Percentiles rank a stretch among this genome's conserved stretches.
These are phyloP conservation scores for Aspergillus persii DNA, from an alignment of 2,329 filamentous ascomycete species.

Conservation along the genomic window DNA sequence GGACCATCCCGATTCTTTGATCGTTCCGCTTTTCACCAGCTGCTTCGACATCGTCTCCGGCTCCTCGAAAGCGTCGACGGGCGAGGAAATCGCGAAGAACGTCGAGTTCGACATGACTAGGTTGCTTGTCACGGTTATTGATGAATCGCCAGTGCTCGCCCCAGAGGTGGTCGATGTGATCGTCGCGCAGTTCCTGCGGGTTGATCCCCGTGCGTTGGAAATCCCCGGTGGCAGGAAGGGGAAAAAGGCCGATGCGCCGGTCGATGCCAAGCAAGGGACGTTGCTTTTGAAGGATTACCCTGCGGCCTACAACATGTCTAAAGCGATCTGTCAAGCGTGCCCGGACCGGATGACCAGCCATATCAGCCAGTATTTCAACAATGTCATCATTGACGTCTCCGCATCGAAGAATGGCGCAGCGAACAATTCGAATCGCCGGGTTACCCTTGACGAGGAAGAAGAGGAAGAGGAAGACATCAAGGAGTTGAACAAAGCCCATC, in stretches of 20 bases:
- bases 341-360: slow-evolving; percentile 93
- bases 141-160: slow-evolving; percentile 76
- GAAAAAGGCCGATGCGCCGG: slow-evolving; percentile 50
- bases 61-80: slow-evolving; percentile 68
- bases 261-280: slow-evolving; percentile 77
- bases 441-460: slow-evolving; percentile 60
- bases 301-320: slow-evolving; percentile 93
- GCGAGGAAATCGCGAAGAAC: slow-evolving; percentile 85
- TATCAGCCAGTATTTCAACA: slow-evolving; percentile 94
- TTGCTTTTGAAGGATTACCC: slow-evolving; percentile 84
- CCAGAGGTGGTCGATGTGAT: slow-evolving; percentile 85
- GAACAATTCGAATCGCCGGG: slow-evolving; percentile 42
- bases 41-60: slow-evolving; percentile 91
- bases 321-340: slow-evolving; percentile 84
- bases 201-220: slow-evolving; percentile 63
- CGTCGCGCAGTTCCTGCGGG: slow-evolving; percentile 90
- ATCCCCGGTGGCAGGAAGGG: slow-evolving; percentile 56
- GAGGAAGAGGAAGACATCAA: slow-evolving; percentile 79
- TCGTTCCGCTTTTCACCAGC: slow-evolving; percentile 76
- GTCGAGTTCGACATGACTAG: slow-evolving; percentile 90
- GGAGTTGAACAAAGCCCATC: slow-evolving; percentile 85
- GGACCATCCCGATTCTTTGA: slow-evolving; percentile 73
- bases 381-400: slow-evolving; percentile 88
- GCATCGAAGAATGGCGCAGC: slow-evolving; percentile 54
- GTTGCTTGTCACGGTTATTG: slow-evolving; percentile 78